phyloP scores from a whole-genome alignment of 2,329 filamentous ascomycete species.

The Sporothrix mexicana region DNA sequence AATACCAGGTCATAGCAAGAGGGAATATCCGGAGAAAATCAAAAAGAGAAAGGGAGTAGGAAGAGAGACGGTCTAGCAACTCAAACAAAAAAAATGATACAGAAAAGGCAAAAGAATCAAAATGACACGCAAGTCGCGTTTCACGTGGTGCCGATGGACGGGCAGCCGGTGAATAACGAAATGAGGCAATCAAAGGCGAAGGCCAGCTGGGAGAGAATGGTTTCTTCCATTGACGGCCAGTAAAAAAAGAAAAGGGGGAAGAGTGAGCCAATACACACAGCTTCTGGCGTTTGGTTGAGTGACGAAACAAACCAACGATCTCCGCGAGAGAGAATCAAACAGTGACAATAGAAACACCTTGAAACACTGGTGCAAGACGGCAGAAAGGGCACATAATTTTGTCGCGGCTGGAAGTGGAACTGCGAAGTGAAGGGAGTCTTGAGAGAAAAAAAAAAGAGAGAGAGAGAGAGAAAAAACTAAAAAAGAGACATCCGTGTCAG shows the following conservation, averaged over 20 bases:
- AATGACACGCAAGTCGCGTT: conserved; percentile 27
- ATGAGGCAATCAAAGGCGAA: conserved; percentile 23
- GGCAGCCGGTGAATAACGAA: conserved; percentile 17
- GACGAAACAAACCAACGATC: conserved; percentile 16
- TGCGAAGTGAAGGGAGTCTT: background rate
- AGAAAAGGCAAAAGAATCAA: background rate
- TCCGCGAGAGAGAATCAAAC: background rate
- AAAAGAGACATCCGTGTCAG: background rate
- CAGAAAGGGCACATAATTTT: background rate
- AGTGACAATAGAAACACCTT: conserved; percentile 21
- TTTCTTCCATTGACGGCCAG: no score
- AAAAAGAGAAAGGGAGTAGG: no score
- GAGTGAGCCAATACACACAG: background rate
- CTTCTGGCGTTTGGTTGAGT: background rate
- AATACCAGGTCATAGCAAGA: background rate
- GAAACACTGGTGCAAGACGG: conserved; percentile 17
- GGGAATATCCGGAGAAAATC: background rate
- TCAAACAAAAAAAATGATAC: background rate
- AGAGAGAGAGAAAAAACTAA: background rate
- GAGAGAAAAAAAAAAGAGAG: background rate
- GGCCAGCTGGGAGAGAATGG: no score
- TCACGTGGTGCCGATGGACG: conserved; percentile 9
- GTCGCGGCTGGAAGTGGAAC: background rate
- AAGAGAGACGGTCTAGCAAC: no score
- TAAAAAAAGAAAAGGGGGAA: no score